Evolutionary conservation across 1,284 basidiomycete genomes (phyloP).

Genomic region (Boletus albobrunnescens): DNA sequence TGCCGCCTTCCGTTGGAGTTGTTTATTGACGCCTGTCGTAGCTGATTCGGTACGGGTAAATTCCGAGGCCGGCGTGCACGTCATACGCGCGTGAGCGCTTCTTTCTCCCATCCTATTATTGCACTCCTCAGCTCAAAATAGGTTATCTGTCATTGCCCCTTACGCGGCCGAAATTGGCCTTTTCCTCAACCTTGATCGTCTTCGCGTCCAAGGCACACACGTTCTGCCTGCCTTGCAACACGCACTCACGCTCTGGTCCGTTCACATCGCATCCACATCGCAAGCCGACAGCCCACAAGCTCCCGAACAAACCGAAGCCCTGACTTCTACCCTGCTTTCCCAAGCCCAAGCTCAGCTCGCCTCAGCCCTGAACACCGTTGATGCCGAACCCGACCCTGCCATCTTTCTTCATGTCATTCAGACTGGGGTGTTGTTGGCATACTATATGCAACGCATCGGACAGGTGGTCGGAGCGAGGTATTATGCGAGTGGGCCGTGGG

Average conservation of each 20-base stretch:
- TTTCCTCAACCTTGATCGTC: slow-evolving; percentile 33
- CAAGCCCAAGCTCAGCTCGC: slow-evolving; percentile 31
- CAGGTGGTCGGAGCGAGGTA: slow-evolving; percentile 42
- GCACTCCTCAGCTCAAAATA: slow-evolving; percentile 4
- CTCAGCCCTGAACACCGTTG: slow-evolving; percentile 13
- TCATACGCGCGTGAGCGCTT: slow-evolving; percentile 11
- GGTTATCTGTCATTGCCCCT: slow-evolving; percentile 21
- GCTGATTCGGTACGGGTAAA: neutral
- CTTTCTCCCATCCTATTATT: neutral
- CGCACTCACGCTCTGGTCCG: slow-evolving; percentile 38
- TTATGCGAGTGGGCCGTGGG: slow-evolving; percentile 39
- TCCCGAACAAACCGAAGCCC: neutral
- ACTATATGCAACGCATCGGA: slow-evolving; percentile 42
- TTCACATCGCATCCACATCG: slow-evolving; percentile 27
- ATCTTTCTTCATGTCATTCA: slow-evolving; percentile 44
- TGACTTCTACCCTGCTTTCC: slow-evolving; percentile 30
- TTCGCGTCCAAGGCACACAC: slow-evolving; percentile 21
- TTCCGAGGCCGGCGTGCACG: slow-evolving; percentile 4
- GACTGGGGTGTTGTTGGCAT: slow-evolving; percentile 42
- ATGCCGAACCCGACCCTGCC: slow-evolving; percentile 22
- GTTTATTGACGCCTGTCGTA: neutral
- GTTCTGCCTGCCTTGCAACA: slow-evolving; percentile 34
- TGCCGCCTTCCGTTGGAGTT: too few species aligned
- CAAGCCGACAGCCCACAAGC: slow-evolving; percentile 15
- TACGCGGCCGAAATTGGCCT: slow-evolving; percentile 30